These are phyloP conservation scores for Monilinia polystroma DNA, from an alignment of 2,329 filamentous ascomycete genomes.

Conservation along the genomic window DNA sequence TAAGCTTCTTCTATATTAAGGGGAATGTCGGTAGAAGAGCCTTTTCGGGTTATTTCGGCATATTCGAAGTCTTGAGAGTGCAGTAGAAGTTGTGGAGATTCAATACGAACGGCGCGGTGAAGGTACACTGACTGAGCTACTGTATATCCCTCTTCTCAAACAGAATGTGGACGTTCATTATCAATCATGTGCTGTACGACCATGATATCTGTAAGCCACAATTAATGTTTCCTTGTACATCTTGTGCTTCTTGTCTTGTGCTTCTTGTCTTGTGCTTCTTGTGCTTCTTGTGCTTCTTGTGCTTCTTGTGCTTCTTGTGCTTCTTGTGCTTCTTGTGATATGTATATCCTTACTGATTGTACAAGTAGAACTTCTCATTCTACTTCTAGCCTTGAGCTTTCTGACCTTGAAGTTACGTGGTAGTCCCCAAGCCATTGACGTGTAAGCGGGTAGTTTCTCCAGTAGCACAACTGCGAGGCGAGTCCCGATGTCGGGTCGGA, in stretches of 20 bases:
- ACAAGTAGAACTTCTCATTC: neutral
- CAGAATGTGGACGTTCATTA: neutral
- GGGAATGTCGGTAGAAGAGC: neutral
- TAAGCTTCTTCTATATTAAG: neutral
- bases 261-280: too few species aligned
- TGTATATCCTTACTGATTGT: neutral
- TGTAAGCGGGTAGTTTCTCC: neutral
- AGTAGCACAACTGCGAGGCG: neutral
- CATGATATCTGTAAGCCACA: neutral
- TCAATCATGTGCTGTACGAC: conserved; percentile 1
- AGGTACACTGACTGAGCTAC: too few species aligned
- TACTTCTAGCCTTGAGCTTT: neutral
- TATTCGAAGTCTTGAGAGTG: neutral
- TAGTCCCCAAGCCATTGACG: neutral
- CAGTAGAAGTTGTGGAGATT: neutral
- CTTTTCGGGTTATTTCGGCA: neutral
- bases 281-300: too few species aligned
- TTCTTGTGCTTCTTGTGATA: too few species aligned
- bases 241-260: too few species aligned
- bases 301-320: too few species aligned
- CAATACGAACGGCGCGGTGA: neutral
- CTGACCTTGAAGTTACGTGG: neutral
- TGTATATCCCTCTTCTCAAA: neutral
- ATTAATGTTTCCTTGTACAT: neutral
- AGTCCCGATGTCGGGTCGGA: conserved; percentile 16